Conservation (phyloP, 1,139 yeast species). For the Kodamaea arcana region DNA sequence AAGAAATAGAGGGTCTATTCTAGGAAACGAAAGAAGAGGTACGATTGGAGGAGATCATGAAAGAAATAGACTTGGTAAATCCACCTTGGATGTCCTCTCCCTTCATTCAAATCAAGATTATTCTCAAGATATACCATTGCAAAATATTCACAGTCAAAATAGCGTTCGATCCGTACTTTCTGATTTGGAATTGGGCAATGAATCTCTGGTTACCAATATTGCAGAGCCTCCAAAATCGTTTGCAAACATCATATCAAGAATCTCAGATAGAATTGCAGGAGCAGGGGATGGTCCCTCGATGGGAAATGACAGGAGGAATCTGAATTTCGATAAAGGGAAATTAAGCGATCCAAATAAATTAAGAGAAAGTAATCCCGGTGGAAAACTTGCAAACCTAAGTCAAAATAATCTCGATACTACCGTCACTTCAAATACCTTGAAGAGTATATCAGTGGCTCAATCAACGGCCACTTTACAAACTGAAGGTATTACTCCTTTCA, state of each 20-base stretch:
- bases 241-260: slow-evolving; percentile 28
- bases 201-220: slow-evolving; percentile 10
- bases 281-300: slow-evolving; percentile 13
- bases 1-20: background rate
- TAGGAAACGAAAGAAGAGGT: background rate
- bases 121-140: slow-evolving; percentile 22
- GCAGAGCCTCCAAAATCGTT: slow-evolving; percentile 13
- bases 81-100: background rate
- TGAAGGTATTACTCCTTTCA: background rate
- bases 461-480: background rate
- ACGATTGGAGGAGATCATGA: background rate
- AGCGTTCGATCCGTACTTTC: background rate
- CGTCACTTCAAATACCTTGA: background rate
- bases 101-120: slow-evolving; percentile 8
- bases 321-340: slow-evolving; percentile 8
- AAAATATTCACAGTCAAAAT: slow-evolving; percentile 6
- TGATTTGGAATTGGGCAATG: slow-evolving; percentile 1
- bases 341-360: background rate
- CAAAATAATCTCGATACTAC: background rate
- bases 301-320: slow-evolving; percentile 9
- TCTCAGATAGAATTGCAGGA: slow-evolving; percentile 45
- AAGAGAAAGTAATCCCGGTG: background rate
- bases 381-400: background rate
- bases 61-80: background rate
- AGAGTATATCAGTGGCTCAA: background rate